Base-by-base conservation (phyloP, 176 grass and related monocot genomes). In the Hordeum marinum region DNA sequence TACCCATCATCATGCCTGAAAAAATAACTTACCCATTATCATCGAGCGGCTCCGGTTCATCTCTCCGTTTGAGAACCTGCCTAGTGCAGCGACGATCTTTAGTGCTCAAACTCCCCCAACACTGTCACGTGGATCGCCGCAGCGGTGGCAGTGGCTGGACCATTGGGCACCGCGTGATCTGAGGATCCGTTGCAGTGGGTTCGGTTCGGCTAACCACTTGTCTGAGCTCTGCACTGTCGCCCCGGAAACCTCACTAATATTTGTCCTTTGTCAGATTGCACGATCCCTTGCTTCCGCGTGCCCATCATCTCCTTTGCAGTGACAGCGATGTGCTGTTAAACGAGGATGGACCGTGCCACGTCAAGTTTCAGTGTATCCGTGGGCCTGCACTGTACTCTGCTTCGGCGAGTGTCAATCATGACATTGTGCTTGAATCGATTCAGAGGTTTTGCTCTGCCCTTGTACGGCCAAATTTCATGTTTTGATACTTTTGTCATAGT, bases 241-340 rank as follows among this genome's bases (percentile, higher is more conserved):
- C 26, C 82, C 9, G 68, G 68, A 57, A 57, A 41, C 59, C 42
- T 84, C 82, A 85, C 82, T 89, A 59, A 37, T 72, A 71, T 89
- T 46, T 76, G 87, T 89, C 87, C 71, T 60, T 50, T 23, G 27
- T 77, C 82, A 79, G 43, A 36, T 68, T 13, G 61, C 62, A 26
- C 55, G 34, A 21, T 31, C 41, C 41, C 11, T 41, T 5, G 3
- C 41, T 63, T 55, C 72, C 26, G 42, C 26, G 39, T 2, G 18
- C 20, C 43, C 68, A 24, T 76, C 52, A 70, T 55, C 14, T 17
- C 21, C 26, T 57, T 46, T 76, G 27, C 46, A 34, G 3, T 67
- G 52, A 31, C 50, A 54, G 52, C 37, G 26, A 46, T 77, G 71
- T 74, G 43, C 8, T 50, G 71, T 14, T 18, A 24, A 43, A 14